Percentiles rank a stretch among this genome's conserved stretches.
phyloP scores from a whole-genome alignment of 495 filamentous ascomycete species.

The Aspergillus avenaceus region DNA sequence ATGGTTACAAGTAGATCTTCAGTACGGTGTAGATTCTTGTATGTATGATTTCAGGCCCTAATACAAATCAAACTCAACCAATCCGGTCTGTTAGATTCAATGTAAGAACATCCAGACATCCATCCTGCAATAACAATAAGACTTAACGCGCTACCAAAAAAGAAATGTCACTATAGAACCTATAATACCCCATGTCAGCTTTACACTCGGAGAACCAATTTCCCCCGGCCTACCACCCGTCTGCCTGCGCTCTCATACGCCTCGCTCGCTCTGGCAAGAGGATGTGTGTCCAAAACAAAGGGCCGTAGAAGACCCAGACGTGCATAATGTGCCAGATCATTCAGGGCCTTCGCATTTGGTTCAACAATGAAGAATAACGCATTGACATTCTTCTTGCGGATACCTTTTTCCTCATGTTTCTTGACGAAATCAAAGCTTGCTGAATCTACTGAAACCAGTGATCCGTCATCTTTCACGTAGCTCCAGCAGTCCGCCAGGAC shows the following conservation, averaged over 20 bases:
- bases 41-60: too few relatives aligned
- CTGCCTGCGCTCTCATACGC: slow-evolving; percentile 32
- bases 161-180: too few relatives aligned
- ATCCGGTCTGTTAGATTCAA: too few relatives aligned
- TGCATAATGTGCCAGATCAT: slow-evolving; percentile 15
- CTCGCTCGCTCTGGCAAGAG: slow-evolving; percentile 18
- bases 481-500: slow-evolving; percentile 23
- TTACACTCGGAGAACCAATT: slow-evolving; percentile 18
- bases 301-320: slow-evolving; percentile 15
- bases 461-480: slow-evolving; percentile 15
- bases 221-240: slow-evolving; percentile 20
- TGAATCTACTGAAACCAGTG: slow-evolving; percentile 31
- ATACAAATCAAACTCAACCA: too few relatives aligned
- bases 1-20: too few relatives aligned
- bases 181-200: background rate
- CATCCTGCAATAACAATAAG: too few relatives aligned
- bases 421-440: slow-evolving; percentile 28
- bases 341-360: slow-evolving; percentile 14
- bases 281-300: slow-evolving; percentile 24
- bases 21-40: too few relatives aligned
- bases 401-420: slow-evolving; percentile 28
- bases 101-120: too few relatives aligned
- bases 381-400: slow-evolving; percentile 16
- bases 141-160: too few relatives aligned
- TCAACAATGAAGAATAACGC: slow-evolving; percentile 32